These are phyloP conservation scores for Sugiyamaella valdiviana DNA, from an alignment of 805 yeast genomes.

Conservation along the genomic window DNA sequence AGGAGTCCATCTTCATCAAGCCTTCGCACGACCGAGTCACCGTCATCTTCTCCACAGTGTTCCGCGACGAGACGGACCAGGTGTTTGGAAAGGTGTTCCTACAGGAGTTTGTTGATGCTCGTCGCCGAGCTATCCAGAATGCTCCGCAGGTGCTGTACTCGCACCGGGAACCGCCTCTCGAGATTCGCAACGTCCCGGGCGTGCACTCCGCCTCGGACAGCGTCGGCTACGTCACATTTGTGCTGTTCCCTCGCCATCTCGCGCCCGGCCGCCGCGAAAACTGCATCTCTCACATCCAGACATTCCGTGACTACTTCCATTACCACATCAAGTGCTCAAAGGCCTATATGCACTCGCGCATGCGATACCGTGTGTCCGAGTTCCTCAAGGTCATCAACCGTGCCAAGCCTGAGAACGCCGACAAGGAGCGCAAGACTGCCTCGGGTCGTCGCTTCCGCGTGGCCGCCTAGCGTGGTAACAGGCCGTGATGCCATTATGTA, in stretches of 20 bases:
- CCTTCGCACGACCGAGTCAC: constrained; percentile 96
- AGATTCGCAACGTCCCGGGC: constrained; percentile 47
- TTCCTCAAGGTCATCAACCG: constrained; percentile 92
- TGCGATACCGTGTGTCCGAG: constrained; percentile 92
- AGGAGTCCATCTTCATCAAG: constrained; percentile 82
- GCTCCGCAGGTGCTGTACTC: constrained; percentile 97
- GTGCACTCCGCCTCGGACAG: constrained; percentile 35
- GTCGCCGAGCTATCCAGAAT: constrained; percentile 91
- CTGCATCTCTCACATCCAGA: constrained; percentile 83
- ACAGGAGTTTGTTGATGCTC: constrained; percentile 86
- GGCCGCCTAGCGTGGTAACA: not conserved
- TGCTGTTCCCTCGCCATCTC: constrained; percentile 46
- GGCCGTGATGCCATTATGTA: too few species aligned
- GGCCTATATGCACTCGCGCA: constrained; percentile 96
- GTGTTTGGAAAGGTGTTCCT: constrained; percentile 33
- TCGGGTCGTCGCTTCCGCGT: constrained; percentile 48
- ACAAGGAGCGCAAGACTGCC: constrained; percentile 70
- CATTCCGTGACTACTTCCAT: constrained; percentile 95
- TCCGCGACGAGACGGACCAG: constrained; percentile 95
- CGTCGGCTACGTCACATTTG: constrained; percentile 55
- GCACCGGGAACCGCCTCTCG: constrained; percentile 88
- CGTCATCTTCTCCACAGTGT: constrained; percentile 87
- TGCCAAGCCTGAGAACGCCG: constrained; percentile 89
- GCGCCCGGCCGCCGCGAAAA: constrained; percentile 71
- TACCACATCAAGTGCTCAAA: constrained; percentile 97